Conservation (phyloP, 2,329 filamentous ascomycete genomes). For the Fusarium transvaalense region DNA sequence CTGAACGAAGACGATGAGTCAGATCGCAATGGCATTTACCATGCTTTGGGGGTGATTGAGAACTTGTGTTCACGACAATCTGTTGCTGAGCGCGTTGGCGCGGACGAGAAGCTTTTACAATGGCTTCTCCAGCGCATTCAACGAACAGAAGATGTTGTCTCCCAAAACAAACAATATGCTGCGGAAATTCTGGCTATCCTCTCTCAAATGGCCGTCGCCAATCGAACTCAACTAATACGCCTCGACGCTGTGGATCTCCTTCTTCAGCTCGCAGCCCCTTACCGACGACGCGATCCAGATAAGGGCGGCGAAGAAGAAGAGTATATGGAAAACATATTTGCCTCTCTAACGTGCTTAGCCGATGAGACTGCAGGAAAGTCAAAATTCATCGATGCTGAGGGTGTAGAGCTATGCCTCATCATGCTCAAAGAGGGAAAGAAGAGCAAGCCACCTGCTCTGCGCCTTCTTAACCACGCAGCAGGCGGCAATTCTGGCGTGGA, state of each 20-base stretch:
- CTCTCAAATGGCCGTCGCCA: conserved; percentile 78
- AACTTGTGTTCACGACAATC: conserved; percentile 80
- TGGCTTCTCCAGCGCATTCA: conserved; percentile 85
- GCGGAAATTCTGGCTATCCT: conserved; percentile 93
- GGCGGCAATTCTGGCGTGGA: conserved; percentile 60
- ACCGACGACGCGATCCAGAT: conserved; percentile 86
- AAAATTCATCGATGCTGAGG: conserved; percentile 90
- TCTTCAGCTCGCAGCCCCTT: conserved; percentile 85
- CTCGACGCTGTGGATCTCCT: conserved; percentile 82
- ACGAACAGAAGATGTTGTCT: conserved; percentile 73
- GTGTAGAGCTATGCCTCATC: conserved; percentile 89
- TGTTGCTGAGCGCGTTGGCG: conserved; percentile 78
- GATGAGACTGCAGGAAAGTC: conserved; percentile 80
- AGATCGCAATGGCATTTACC: conserved; percentile 88
- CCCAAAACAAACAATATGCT: conserved; percentile 95
- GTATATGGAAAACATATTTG: conserved; percentile 94
- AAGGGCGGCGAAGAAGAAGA: conserved; percentile 93
- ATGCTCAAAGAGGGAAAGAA: conserved; percentile 92
- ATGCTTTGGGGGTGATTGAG: conserved; percentile 85
- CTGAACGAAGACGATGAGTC: conserved; percentile 79
- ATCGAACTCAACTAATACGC: conserved; percentile 71
- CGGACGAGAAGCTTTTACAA: conserved; percentile 74
- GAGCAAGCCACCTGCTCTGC: conserved; percentile 81
- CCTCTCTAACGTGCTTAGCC: conserved; percentile 82
- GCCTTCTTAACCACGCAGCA: conserved; percentile 87